phyloP scores from a whole-genome alignment of 2,329 filamentous ascomycete genomes.

The Pseudogymnoascus sp. region DNA sequence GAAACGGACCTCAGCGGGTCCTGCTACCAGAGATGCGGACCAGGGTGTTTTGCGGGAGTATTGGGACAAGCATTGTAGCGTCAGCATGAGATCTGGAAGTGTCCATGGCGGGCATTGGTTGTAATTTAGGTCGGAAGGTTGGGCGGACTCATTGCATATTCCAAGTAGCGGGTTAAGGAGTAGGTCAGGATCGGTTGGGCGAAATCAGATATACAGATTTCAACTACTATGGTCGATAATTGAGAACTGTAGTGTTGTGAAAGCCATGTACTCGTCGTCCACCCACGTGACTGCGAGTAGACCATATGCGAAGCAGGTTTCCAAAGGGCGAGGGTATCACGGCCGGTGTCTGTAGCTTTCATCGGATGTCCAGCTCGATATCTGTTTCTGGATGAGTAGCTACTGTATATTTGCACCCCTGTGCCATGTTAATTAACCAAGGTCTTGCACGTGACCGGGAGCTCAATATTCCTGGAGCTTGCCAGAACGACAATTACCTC shows the following conservation, averaged over 20 bases:
- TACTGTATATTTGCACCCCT: background rate
- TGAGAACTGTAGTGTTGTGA: background rate
- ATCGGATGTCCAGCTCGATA: background rate
- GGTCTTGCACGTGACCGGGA: background rate
- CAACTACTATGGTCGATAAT: background rate
- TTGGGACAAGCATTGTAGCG: background rate
- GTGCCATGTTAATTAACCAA: background rate
- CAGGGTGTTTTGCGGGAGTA: background rate
- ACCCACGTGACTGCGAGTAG: background rate
- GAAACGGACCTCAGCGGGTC: background rate
- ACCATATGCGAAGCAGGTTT: background rate
- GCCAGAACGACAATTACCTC: background rate
- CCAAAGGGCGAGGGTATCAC: background rate
- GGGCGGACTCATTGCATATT: constrained; percentile 8
- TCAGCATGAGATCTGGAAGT: background rate
- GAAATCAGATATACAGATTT: constrained; percentile 6
- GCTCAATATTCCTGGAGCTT: background rate
- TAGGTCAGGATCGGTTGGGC: background rate
- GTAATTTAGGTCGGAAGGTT: constrained; percentile 3
- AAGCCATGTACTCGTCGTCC: background rate
- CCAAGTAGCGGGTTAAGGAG: background rate
- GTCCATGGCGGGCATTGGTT: background rate
- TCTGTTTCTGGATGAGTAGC: background rate
- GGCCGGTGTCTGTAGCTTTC: background rate
- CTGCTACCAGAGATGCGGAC: background rate